Base-by-base conservation (phyloP, 2,329 filamentous ascomycete species). In the Fusarium succisae region DNA sequence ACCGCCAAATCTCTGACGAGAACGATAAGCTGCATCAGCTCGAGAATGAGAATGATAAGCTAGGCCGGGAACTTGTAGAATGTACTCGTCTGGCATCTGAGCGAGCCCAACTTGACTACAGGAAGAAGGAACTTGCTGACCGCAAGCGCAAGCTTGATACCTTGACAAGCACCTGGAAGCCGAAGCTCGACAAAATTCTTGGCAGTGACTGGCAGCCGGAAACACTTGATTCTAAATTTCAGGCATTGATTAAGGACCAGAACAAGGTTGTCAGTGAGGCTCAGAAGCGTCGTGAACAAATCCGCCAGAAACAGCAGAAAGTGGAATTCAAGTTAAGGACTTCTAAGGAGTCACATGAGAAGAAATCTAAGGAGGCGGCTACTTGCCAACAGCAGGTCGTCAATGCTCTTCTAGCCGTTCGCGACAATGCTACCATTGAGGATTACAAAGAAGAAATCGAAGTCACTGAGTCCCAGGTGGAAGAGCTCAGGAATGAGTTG, bases 51-150 rank as follows among this genome's bases (percentile, higher is more conserved):
- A 92, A 89, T 67, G 90, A 93, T 41, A 91, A 87, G 74, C 87
- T 98, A 35, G 92, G 92, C 50, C 85, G 88, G n/a, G 96, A 98
- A 79, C 89, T 98, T 41, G 89, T 95, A 14, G 93, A 97, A 77
- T 94, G 92, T 66, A 97, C 93, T 6, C 91, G 92, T 65, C 89
- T 93, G 65, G 94, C 95, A 11, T 91, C 92, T 8, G 95, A 97
- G 71, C 89, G 95, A 43, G 96, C 96, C 18, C 92, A 93, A 76
- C 87, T 99, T 17, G 94, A 97, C 65, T 91, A 93, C 76, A 88
- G 95, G 39, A 95, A 93, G 78, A 95, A 95, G 76, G 93, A 98
- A 78, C 83, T 94, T 35, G 89, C 90, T 72, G 92, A 94, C 74
- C 90, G 92, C 63, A 90, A 93, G 80, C 89, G 90, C 39, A 93